Evolutionary conservation across 2,329 filamentous ascomycete genomes (phyloP).

Genomic region (Truncatella angustata): DNA sequence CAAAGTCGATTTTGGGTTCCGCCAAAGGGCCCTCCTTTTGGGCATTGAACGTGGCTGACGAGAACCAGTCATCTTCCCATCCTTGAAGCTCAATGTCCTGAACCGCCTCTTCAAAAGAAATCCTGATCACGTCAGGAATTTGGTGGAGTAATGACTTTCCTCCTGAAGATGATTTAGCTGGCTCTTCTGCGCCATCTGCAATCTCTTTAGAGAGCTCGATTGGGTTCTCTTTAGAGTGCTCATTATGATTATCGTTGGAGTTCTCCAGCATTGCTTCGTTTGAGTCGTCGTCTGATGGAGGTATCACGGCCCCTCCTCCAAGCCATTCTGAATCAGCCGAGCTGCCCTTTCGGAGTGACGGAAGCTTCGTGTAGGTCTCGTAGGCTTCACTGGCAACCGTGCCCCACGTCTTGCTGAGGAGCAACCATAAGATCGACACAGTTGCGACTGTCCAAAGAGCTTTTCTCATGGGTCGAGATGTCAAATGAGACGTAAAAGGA

Average conservation of each 20-base stretch:
- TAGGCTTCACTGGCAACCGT: constrained; percentile 10
- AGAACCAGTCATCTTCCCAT: constrained; percentile 41
- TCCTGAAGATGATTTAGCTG: neutral
- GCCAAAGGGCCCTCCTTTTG: constrained; percentile 27
- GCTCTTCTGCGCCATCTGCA: constrained; percentile 10
- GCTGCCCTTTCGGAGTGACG: constrained; percentile 15
- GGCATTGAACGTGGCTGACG: constrained; percentile 30
- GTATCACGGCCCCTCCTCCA: constrained; percentile 18
- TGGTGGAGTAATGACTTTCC: constrained; percentile 16
- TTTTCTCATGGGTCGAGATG: constrained; percentile 21
- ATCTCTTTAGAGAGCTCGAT: no score
- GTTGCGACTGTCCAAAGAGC: constrained; percentile 16
- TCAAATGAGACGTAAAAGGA: constrained; percentile 14
- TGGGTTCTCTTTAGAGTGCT: no score
- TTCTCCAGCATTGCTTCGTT: no score
- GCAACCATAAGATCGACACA: constrained; percentile 16
- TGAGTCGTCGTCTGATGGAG: constrained; percentile 11
- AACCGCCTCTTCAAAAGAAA: constrained; percentile 37
- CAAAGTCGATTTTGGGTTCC: constrained; percentile 41
- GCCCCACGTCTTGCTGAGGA: constrained; percentile 15
- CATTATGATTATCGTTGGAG: no score
- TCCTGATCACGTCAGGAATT: constrained; percentile 37
- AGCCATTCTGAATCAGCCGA: constrained; percentile 21
- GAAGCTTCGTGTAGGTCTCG: constrained; percentile 18
- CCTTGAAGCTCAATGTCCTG: constrained; percentile 34